Evolutionary conservation across 1,139 yeast species (phyloP), one percentile per base, ranked within the genome.

Genomic region (Saccharomycopsis phalli): DNA sequence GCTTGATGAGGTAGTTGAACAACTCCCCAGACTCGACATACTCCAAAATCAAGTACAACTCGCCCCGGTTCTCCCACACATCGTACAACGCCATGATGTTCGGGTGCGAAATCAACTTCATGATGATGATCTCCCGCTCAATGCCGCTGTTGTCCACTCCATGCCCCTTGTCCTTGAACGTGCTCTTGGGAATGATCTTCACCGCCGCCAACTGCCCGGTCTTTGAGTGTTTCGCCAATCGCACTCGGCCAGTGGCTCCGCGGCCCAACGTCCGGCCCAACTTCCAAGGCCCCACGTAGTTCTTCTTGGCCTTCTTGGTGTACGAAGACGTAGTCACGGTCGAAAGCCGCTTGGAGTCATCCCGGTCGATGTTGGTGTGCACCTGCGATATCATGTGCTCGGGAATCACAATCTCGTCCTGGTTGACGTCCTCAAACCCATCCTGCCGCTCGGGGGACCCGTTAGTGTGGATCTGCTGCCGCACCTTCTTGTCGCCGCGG

Each of bases 11-110:
- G 53, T 88, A 78, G 61, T 93, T 96, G 55, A 93, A 91, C 42
- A 91, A 66, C 62, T 91, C 98, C 32, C 99, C 99, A 38, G 96
- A 95, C 63, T 93, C 97, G 39, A 93, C 91, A 61, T 93, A 91
- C 62, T 91, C 99, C 47, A 91, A 65, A 22, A 93, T 93, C 51
- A 91, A 71, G 55, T 88, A 88, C 40, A 91, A 65, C 54, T 88
- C 96, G 49, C 93, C 87, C 53, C 86, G 83, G 54, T 93, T 91
- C 60, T 93, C 98, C 98, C 98, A 91, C 32, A 93, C 99, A 54
- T 91, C 99, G 59, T 84, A 91, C 35, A 91, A 67, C n/a, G 94
- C 87, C 81, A 91, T 76, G 41, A 91, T 93, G 57, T 91, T 91
- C 16, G 93, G 88, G 59, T 91, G 98, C 48, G 86, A 83, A 36